These are phyloP conservation scores for Trichosporon coremiiforme DNA, from an alignment of 1,284 basidiomycete genomes.

Conservation along the genomic window DNA sequence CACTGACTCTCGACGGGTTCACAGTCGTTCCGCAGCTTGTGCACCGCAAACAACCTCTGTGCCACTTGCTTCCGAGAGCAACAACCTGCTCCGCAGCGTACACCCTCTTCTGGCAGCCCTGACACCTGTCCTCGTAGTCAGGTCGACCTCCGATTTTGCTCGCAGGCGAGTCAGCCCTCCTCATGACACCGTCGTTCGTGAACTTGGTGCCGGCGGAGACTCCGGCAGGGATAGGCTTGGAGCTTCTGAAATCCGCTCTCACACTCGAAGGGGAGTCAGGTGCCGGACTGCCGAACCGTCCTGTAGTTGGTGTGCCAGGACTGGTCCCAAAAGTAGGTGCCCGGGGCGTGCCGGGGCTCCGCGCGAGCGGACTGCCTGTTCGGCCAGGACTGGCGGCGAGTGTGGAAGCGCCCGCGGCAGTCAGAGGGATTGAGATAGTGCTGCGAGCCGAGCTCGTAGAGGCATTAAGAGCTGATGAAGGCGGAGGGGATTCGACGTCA, in stretches of 20 bases:
- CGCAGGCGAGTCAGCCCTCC: constrained; percentile 26
- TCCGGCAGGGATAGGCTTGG: constrained; percentile 32
- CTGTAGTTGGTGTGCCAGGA: background rate
- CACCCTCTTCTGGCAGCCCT: constrained; percentile 53
- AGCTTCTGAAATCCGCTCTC: constrained; percentile 14
- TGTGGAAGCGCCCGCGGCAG: background rate
- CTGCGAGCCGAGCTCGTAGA: background rate
- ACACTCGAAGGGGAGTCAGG: constrained; percentile 7
- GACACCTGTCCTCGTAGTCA: constrained; percentile 44
- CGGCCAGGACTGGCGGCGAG: background rate
- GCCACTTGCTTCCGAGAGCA: constrained; percentile 43
- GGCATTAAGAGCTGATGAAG: constrained; percentile 7
- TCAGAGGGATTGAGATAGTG: constrained; percentile 11
- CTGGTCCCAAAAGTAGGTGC: background rate
- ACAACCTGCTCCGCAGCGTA: constrained; percentile 55
- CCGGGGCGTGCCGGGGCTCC: constrained; percentile 6
- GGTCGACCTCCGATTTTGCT: constrained; percentile 47
- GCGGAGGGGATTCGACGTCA: constrained; percentile 1
- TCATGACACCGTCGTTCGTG: constrained; percentile 20
- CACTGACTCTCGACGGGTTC: constrained; percentile 60
- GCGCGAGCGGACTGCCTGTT: constrained; percentile 10
- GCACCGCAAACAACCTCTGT: constrained; percentile 51
- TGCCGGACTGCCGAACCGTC: background rate
- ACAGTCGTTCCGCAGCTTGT: constrained; percentile 46
- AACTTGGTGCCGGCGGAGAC: constrained; percentile 6